phyloP scores from a whole-genome alignment of 495 filamentous ascomycete genomes.

The Entonaema liquescens region DNA sequence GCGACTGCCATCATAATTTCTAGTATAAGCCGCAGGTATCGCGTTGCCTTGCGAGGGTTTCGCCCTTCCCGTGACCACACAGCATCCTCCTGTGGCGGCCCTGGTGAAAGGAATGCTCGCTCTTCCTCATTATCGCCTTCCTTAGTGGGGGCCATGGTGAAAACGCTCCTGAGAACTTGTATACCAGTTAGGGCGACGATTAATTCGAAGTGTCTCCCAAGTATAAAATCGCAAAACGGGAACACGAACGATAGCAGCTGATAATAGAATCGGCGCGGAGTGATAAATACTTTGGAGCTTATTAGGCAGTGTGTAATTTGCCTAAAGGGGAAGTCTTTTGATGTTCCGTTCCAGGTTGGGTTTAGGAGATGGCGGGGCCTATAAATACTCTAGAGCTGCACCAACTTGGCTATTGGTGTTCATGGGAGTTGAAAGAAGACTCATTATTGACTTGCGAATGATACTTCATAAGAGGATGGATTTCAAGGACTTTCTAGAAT shows the following conservation, averaged over 20 bases:
- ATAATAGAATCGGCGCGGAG: neutral
- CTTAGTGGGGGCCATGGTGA: constrained; percentile 33
- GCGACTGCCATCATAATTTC: constrained; percentile 39
- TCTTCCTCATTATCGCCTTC: constrained; percentile 45
- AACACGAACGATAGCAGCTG: neutral
- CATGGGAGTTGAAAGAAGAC: neutral
- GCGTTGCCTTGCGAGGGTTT: neutral
- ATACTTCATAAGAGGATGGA: neutral
- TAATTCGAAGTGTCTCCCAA: neutral
- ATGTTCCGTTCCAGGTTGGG: constrained; percentile 39
- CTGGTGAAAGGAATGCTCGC: constrained; percentile 44
- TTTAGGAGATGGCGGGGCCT: constrained; percentile 1
- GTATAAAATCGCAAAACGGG: neutral
- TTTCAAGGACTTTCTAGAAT: neutral
- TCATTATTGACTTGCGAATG: neutral
- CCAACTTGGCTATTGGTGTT: neutral
- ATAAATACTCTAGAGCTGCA: neutral
- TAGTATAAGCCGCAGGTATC: constrained; percentile 38
- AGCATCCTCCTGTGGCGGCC: constrained; percentile 17
- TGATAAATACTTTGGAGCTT: neutral
- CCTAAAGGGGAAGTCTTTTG: constrained; percentile 23
- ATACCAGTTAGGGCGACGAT: neutral
- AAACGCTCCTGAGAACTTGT: constrained; percentile 1
- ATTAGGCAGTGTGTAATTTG: constrained; percentile 31
- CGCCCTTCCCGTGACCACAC: constrained; percentile 23